Evolutionary conservation across 257 asterid species (phyloP).

Genomic region (Nicotiana attenuata): DNA sequence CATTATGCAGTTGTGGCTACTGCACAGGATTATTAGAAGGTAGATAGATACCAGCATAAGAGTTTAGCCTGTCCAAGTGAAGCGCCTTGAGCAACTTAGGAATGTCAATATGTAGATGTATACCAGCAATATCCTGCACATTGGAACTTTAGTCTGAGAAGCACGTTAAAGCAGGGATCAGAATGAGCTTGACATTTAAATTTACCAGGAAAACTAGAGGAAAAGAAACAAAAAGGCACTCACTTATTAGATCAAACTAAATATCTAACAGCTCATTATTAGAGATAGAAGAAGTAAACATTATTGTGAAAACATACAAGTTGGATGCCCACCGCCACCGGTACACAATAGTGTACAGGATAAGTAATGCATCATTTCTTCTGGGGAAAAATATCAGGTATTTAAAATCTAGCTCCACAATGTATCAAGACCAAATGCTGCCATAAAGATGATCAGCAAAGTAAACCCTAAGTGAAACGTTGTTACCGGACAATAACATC

Average conservation of each 20-base stretch:
- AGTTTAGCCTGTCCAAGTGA: conserved; percentile 72
- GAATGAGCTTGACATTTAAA: not conserved
- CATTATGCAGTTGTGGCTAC: not conserved
- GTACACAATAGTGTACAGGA: not conserved
- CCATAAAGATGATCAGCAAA: not conserved
- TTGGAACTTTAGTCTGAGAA: not conserved
- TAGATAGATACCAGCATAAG: conserved; percentile 62
- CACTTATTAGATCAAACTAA: not conserved
- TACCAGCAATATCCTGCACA: conserved; percentile 88
- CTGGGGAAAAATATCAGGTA: not conserved
- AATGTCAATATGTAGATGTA: conserved; percentile 77
- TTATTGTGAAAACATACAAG: not conserved
- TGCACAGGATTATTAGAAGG: not conserved
- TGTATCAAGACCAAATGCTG: not conserved
- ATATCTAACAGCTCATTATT: not conserved
- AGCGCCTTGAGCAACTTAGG: conserved; percentile 77
- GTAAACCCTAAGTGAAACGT: not conserved
- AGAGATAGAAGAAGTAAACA: not conserved
- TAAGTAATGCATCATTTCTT: conserved; percentile 4
- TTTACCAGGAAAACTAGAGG: not conserved
- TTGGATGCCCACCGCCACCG: not conserved
- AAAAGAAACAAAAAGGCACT: not conserved
- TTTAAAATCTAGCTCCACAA: not conserved
- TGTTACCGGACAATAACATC: not conserved
- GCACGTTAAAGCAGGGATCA: not conserved